These are phyloP conservation scores for Daldinia eschscholtzii DNA, from an alignment of 2,329 filamentous ascomycete genomes.

Conservation along the genomic window DNA sequence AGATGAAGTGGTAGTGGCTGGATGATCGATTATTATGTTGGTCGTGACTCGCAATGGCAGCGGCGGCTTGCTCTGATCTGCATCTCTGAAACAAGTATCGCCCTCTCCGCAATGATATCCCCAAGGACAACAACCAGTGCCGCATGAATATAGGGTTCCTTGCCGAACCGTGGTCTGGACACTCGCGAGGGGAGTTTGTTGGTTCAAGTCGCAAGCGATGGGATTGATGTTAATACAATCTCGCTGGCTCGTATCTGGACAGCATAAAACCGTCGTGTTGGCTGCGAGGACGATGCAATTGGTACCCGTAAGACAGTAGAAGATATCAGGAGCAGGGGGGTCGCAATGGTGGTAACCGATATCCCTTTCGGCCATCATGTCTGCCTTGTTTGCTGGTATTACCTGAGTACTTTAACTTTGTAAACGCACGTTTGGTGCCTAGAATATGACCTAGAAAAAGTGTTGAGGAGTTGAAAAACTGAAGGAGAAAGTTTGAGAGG, in stretches of 20 bases:
- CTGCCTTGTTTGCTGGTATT: background rate
- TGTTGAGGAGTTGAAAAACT: background rate
- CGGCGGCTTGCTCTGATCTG: conserved; percentile 25
- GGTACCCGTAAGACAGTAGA: conserved; percentile 11
- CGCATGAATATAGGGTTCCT: conserved; percentile 12
- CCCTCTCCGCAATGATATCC: conserved; percentile 26
- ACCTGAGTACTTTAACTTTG: background rate
- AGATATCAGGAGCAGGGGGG: background rate
- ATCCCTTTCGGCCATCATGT: background rate
- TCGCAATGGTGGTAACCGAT: background rate
- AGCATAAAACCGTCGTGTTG: conserved; percentile 9
- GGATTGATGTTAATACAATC: background rate
- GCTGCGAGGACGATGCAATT: conserved; percentile 5
- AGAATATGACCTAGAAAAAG: background rate
- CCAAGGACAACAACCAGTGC: conserved; percentile 27
- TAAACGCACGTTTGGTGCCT: background rate
- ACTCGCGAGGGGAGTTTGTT: background rate
- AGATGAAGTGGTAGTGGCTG: background rate
- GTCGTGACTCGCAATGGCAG: background rate
- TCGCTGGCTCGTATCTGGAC: background rate
- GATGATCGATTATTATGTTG: background rate
- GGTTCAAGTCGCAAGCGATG: conserved; percentile 7
- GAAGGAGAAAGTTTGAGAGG: background rate
- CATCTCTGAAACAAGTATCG: conserved; percentile 15
- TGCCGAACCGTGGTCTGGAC: conserved; percentile 4